Percentiles rank a stretch among this genome's conserved stretches.
These are phyloP conservation scores for Triticum dicoccoides DNA, from an alignment of 176 grass and related monocot species.

Conservation along the genomic window DNA sequence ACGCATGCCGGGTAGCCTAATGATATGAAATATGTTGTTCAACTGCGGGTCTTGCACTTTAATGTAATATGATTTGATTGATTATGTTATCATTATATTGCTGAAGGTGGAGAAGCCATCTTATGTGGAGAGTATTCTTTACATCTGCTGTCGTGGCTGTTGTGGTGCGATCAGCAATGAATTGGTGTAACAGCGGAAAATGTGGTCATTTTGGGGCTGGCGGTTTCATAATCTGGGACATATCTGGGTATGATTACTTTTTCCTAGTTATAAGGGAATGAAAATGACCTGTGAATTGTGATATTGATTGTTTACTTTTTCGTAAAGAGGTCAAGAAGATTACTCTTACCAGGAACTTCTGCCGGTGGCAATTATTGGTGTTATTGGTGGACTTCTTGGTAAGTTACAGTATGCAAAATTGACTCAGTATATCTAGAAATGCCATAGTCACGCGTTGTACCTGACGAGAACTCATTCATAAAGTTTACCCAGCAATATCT, in stretches of 20 bases:
- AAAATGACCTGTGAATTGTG: constrained; percentile 40
- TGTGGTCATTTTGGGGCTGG: constrained; percentile 99
- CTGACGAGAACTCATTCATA: not conserved
- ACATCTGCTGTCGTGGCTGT: constrained; percentile 97
- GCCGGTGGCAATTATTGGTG: constrained; percentile 95
- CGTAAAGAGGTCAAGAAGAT: constrained; percentile 96
- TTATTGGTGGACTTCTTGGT: constrained; percentile 97
- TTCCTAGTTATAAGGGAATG: not conserved
- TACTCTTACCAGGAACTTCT: constrained; percentile 97
- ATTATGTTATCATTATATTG: constrained; percentile 30
- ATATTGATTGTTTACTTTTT: constrained; percentile 38
- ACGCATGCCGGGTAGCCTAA: not conserved
- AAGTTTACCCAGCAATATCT: not conserved
- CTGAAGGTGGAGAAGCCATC: constrained; percentile 97
- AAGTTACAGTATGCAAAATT: constrained; percentile 13
- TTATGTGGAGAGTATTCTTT: constrained; percentile 99
- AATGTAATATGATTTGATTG: not conserved
- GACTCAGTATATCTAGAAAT: constrained; percentile 27
- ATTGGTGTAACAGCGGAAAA: constrained; percentile 94
- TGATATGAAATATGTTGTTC: not conserved
- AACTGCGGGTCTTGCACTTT: not conserved
- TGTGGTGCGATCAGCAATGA: constrained; percentile 90
- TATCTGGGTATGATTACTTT: constrained; percentile 73
- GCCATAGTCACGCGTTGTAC: constrained; percentile 15
- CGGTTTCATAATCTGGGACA: constrained; percentile 99